Percentiles rank a stretch among this genome's conserved stretches.
phyloP scores from a whole-genome alignment of 345 rosid genomes.

The Eutrema japonicum region DNA sequence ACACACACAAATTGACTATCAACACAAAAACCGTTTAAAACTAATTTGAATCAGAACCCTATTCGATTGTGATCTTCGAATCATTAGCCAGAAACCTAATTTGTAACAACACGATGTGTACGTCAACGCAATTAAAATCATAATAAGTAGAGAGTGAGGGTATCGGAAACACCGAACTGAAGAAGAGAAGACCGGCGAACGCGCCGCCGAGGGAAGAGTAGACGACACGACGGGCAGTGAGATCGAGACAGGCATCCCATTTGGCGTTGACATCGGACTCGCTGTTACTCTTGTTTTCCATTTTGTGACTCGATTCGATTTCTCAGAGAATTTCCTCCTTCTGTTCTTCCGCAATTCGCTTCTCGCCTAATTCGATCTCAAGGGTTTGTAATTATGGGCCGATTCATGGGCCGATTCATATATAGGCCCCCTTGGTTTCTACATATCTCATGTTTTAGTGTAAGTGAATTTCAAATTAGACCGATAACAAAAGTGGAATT shows the following conservation, averaged over 20 bases:
- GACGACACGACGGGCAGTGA: slow-evolving; percentile 75
- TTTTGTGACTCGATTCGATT: slow-evolving; percentile 36
- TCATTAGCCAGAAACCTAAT: neutral
- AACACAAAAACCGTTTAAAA: neutral
- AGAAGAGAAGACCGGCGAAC: slow-evolving; percentile 80
- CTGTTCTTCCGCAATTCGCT: slow-evolving; percentile 14
- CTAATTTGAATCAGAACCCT: neutral
- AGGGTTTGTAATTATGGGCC: slow-evolving; percentile 35
- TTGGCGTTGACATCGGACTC: slow-evolving; percentile 69
- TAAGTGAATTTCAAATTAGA: neutral
- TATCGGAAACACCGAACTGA: slow-evolving; percentile 56
- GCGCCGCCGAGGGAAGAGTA: slow-evolving; percentile 89
- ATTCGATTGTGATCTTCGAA: neutral
- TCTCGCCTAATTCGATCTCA: slow-evolving; percentile 14
- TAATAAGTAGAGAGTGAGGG: neutral
- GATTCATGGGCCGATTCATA: neutral
- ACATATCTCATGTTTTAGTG: neutral
- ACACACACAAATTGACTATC: neutral
- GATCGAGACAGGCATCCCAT: slow-evolving; percentile 95
- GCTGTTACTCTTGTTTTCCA: slow-evolving; percentile 49
- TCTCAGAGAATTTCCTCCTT: neutral
- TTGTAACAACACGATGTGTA: neutral
- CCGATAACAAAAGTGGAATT: neutral
- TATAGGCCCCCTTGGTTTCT: neutral
- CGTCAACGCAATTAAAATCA: slow-evolving; percentile 18